Evolutionary conservation across 495 filamentous ascomycete species (phyloP), one percentile per base, ranked within the genome.

Genomic region (Annulohypoxylon nitens): DNA sequence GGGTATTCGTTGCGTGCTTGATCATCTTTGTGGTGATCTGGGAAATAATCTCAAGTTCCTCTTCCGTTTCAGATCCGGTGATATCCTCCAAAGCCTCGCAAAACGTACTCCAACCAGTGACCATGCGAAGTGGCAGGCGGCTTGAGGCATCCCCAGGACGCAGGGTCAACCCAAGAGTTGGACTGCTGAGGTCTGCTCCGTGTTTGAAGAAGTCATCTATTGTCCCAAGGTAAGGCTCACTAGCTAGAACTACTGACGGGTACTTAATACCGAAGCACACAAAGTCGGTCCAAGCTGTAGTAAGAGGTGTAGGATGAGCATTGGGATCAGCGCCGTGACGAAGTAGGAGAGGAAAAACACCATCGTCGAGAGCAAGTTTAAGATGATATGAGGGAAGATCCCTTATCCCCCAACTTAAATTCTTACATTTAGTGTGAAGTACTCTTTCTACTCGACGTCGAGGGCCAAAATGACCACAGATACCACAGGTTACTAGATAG

Each of bases 11-110:
- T 9, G 55, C 55, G 23, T 68, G 34, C 11, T 61, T 53, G 18
- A 55, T 45, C 57, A 61, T 53, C 43, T 34, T 61, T n/a, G 23
- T 57, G 3, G 64, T 50, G 26, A 59, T 67, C 39, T 58, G 50
- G 8, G 63, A 26, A 23, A 50, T 58, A 25, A 66, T 48, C 34
- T 59, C 14, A 11, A 59, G 55, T 18, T 54, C 50, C 25, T 54
- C 20, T 26, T 26, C 50, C 50, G 50, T 54, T 33, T 33, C 50
- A 33, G 50, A 54, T n/a, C 50, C 50, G 12, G 50, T 33, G 9
- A 33, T 9, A n/a, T 54, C 50, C 33, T 33, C 50, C 11, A 54
- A n/a, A 26, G 50, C 23, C 50, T 54, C 50, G 23, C 50, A 54
- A 12, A 54, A 54, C 0, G 50, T 54, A 33, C 10, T n/a, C 50